phyloP scores from a whole-genome alignment of 768 basidiomycete genomes.

The Punctularia strigosozonata region DNA sequence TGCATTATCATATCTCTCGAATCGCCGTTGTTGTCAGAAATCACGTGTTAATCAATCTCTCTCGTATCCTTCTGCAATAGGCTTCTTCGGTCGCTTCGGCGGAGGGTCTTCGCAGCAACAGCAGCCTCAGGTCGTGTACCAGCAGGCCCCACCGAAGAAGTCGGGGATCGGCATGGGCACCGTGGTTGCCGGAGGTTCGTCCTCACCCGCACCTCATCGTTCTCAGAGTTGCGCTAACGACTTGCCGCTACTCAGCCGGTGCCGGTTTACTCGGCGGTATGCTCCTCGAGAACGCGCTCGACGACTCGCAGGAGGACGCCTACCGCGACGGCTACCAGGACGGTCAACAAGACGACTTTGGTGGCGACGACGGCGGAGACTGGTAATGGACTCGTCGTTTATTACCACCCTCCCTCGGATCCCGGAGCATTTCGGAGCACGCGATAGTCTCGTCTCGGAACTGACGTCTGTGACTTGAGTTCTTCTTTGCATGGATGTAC shows the following conservation, averaged over 20 bases:
- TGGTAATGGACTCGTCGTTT: too few species aligned
- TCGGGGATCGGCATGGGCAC: slow-evolving; percentile 40
- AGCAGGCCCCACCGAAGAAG: slow-evolving; percentile 29
- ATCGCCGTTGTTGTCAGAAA: too few species aligned
- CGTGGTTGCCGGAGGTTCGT: slow-evolving; percentile 32
- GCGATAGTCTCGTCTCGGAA: too few species aligned
- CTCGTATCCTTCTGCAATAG: slow-evolving; percentile 5
- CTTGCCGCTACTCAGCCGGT: slow-evolving; percentile 26
- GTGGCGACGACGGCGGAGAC: slow-evolving; percentile 10
- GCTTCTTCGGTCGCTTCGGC: slow-evolving; percentile 19
- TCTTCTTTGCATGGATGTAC: too few species aligned
- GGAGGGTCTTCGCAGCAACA: slow-evolving; percentile 19
- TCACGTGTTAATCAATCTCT: slow-evolving; percentile 2
- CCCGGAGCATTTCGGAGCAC: too few species aligned
- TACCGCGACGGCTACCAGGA: slow-evolving; percentile 25
- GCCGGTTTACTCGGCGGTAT: slow-evolving; percentile 58
- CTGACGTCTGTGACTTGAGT: too few species aligned
- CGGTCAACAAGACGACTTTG: slow-evolving; percentile 11
- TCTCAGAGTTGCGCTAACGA: slow-evolving; percentile 2
- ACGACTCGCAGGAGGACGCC: slow-evolving; percentile 17
- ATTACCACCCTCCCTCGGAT: too few species aligned
- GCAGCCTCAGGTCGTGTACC: slow-evolving; percentile 24
- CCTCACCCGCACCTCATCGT: slow-evolving; percentile 2
- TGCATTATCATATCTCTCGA: too few species aligned
- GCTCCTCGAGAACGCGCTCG: slow-evolving; percentile 35